Percentiles rank a stretch among this genome's conserved stretches.
Conservation (phyloP, 2,329 filamentous ascomycete genomes). For the Neofusicoccum cordaticola region DNA sequence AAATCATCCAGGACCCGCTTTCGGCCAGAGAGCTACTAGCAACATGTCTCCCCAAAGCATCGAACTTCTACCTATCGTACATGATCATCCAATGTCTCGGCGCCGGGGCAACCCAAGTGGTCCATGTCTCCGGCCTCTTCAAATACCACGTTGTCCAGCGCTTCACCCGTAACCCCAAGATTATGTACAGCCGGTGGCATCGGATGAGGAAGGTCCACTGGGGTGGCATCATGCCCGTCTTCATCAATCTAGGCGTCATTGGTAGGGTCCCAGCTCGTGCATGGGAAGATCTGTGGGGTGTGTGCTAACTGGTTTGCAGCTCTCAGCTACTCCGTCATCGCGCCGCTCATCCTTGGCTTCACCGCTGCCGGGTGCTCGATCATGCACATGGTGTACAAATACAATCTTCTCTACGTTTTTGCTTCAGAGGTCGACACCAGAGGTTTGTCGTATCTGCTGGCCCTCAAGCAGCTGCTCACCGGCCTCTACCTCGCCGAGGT, state of each 20-base stretch:
- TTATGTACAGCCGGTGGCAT: slow-evolving; percentile 85
- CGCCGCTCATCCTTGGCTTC: slow-evolving; percentile 88
- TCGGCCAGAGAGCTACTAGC: slow-evolving; percentile 69
- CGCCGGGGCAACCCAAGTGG: slow-evolving; percentile 75
- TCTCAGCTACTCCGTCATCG: slow-evolving; percentile 82
- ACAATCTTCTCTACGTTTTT: slow-evolving; percentile 92
- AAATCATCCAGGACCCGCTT: slow-evolving; percentile 62
- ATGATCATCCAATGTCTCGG: slow-evolving; percentile 79
- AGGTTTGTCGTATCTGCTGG: slow-evolving; percentile 83
- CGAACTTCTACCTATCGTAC: slow-evolving; percentile 98
- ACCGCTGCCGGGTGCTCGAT: slow-evolving; percentile 88
- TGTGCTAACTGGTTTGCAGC: slow-evolving; percentile 34
- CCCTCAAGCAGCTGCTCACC: slow-evolving; percentile 93
- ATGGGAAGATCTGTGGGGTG: slow-evolving; percentile 22
- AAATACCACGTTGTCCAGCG: slow-evolving; percentile 79
- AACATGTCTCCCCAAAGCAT: slow-evolving; percentile 74
- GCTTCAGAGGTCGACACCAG: slow-evolving; percentile 88
- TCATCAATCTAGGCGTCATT: slow-evolving; percentile 94
- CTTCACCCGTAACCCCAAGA: slow-evolving; percentile 71
- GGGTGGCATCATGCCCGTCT: slow-evolving; percentile 93
- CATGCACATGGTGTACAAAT: slow-evolving; percentile 91
- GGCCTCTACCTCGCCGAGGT: slow-evolving; percentile 94
- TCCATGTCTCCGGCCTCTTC: slow-evolving; percentile 75
- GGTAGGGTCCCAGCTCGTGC: slow-evolving; percentile 43
- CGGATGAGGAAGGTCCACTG: slow-evolving; percentile 74